phyloP scores from a whole-genome alignment of 805 yeast species.

The Cyberlindnera mycetangii region DNA sequence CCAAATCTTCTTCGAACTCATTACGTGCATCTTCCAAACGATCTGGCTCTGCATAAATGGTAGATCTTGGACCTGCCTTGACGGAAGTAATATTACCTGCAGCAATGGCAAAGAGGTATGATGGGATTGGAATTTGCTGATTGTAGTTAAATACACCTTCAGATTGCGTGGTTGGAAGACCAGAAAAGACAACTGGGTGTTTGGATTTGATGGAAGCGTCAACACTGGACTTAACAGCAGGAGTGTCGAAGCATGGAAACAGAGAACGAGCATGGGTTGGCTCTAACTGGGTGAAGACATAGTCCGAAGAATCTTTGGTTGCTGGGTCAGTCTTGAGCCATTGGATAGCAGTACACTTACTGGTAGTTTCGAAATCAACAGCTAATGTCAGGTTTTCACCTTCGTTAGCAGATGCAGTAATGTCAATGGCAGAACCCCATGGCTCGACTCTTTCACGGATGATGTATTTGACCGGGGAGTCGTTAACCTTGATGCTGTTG shows the following conservation, averaged over 20 bases:
- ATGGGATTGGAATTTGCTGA: slow-evolving; percentile 83
- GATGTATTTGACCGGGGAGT: slow-evolving; percentile 27
- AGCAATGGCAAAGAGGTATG: slow-evolving; percentile 80
- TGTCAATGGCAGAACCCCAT: slow-evolving; percentile 53
- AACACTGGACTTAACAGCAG: slow-evolving; percentile 71
- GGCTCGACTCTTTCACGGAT: slow-evolving; percentile 46
- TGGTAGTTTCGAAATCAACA: slow-evolving; percentile 67
- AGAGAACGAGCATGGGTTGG: slow-evolving; percentile 87
- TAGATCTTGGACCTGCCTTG: slow-evolving; percentile 81
- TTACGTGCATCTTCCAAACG: slow-evolving; percentile 64
- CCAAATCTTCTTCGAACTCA: slow-evolving; percentile 81
- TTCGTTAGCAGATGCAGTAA: slow-evolving; percentile 14
- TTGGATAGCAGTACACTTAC: slow-evolving; percentile 78
- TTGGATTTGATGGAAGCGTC: slow-evolving; percentile 57
- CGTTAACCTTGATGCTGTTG: slow-evolving; percentile 42
- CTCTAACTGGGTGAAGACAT: slow-evolving; percentile 83
- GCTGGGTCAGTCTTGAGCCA: slow-evolving; percentile 68
- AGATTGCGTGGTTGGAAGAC: slow-evolving; percentile 38
- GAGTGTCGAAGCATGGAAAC: slow-evolving; percentile 90
- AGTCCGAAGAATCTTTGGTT: slow-evolving; percentile 56
- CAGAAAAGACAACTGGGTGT: slow-evolving; percentile 72
- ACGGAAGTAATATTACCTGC: slow-evolving; percentile 72
- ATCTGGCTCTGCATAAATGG: slow-evolving; percentile 75
- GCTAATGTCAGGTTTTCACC: slow-evolving; percentile 28
- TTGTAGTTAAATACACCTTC: slow-evolving; percentile 44